Conservation (phyloP, 139 green algal genomes). For the Chlorella sp. region DNA sequence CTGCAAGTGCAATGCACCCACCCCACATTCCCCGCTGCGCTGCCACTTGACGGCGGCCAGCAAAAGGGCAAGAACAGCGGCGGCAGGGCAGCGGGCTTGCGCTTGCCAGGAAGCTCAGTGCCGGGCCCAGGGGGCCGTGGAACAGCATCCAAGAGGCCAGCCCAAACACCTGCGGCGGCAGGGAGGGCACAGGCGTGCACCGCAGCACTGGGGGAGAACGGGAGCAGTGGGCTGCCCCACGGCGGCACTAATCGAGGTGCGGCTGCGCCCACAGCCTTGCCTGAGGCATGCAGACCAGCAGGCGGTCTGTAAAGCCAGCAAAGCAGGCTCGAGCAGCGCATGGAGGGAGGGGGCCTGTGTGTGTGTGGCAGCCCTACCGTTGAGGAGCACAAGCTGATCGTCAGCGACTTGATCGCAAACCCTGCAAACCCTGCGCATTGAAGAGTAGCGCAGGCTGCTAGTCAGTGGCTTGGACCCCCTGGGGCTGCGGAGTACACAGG, state of each 20-base stretch:
- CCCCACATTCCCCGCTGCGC: neutral
- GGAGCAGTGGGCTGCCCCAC: no score
- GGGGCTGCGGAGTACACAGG: no score
- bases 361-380: neutral
- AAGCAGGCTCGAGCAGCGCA: no score
- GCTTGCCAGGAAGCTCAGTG: conserved; percentile 11
- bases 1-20: neutral
- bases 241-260: neutral
- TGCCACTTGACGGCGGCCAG: no score
- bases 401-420: neutral
- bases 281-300: neutral
- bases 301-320: no score
- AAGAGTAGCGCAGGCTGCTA: no score
- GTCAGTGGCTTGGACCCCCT: no score
- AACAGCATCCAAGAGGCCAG: neutral
- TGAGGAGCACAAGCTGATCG: neutral
- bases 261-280: no score
- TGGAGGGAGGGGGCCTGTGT: neutral
- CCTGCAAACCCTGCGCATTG: neutral
- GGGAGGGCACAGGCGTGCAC: neutral
- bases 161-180: neutral
- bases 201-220: no score
- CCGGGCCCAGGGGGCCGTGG: neutral
- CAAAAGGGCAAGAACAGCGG: neutral
- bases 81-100: neutral